Evolutionary conservation across 1,284 basidiomycete species (phyloP), one percentile per base, ranked within the genome.

Genomic region (Leccinum fuscescens): DNA sequence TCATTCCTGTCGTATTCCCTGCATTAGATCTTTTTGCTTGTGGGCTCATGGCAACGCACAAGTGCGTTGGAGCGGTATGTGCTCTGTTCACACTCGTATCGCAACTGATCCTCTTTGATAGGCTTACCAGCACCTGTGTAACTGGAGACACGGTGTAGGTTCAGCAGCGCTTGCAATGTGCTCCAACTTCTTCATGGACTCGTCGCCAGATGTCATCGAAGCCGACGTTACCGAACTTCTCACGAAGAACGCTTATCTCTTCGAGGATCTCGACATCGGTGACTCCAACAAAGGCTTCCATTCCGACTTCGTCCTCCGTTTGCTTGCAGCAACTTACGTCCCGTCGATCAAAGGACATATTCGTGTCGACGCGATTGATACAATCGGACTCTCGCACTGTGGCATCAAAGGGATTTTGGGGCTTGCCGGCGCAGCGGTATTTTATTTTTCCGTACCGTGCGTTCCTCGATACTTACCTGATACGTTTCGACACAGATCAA

Each of bases 51-150:
- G 6, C 50, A 33, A 20, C 8, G n/a, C 29, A 31, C n/a, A 52
- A 33, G 14, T 33, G 27, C 1, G 17, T 52, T 31, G n/a, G n/a
- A 31, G 27, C 50, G 6, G 50, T 52, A 33, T 33, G 17, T 52
- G n/a, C 12, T 29, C 27, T 11, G 15, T 17, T 51, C 15, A 9
- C 7, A 52, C n/a, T 52, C 4, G 27, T 24, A 20, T 20, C 5
- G 12, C 15, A 5, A 12, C 35, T 54, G 35, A 54, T 6, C 3
- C 24, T 17, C 24, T 3, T 55, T 6, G 6, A 49, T 27, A 56
- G 55, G 55, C 55, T 20, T 56, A 56, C 12, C 55, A 56, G 12
- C 14, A 49, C n/a, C 55, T 56, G 5, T 49, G 55, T 12, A 27
- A 56, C 20, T 49, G 55, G 55, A 22, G 20, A 29, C 55, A 56